Base-by-base conservation (phyloP, 2,329 filamentous ascomycete species). In the Diaporthe australafricana region DNA sequence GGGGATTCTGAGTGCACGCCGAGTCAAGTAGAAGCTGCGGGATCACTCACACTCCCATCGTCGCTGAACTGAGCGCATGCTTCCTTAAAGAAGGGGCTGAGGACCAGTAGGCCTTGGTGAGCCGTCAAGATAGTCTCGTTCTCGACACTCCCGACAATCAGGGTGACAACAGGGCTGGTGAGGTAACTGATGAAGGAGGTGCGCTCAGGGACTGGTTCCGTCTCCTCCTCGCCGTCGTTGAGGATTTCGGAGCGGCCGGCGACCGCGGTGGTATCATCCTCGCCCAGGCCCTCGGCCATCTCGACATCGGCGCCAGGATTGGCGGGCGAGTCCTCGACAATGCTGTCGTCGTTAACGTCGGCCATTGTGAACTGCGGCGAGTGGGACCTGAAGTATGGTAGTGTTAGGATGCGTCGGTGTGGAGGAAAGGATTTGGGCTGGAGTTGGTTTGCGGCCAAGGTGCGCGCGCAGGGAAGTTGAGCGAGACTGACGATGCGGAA, bases 41-140 rank as follows among this genome's bases (percentile, higher is more conserved):
- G 6, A 45, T 5, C 22, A 84, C 89, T 74, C 82, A 93, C 92
- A 72, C 87, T 87, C 60, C 87, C 87, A 67, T 90, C 88, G 40
- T 89, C 86, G 57, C 85, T 84, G 78, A 95, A 93, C 63, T 87
- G 82, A 14, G 87, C 85, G 78, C 91, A 90, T 8, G 88, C 85
- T 27, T 90, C 87, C 14, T 86, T 85, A 79, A 98, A 94, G 81
- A 88, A 95, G 0, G 94, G 93, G 53, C 94, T 96, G 79, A 91
- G 88, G 14, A 84, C 79, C 45, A 98, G 86, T 32, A 98, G 87
- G 3, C 86, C 91, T 83, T 97, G 92, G 81, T 98, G 95, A 8
- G 94, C 94, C 30, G 90, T 91, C 72, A 98, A 87, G 40, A 90
- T 85, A 12, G 89, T 90, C 77, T 89, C 86, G 1, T 83, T 80